These are phyloP conservation scores for Isatis tinctoria DNA, from an alignment of 345 rosid genomes.

Conservation along the genomic window DNA sequence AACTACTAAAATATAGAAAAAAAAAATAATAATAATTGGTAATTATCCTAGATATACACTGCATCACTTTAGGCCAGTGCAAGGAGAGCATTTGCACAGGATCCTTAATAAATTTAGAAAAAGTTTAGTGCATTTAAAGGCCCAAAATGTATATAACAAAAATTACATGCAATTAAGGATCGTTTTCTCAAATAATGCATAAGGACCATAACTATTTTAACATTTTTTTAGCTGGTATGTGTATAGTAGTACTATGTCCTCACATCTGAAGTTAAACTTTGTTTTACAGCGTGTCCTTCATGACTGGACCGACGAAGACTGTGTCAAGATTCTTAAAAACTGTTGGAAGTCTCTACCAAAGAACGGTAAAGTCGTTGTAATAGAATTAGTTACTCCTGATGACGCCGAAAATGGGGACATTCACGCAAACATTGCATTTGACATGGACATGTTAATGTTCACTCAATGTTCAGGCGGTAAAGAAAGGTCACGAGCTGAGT, in stretches of 20 bases:
- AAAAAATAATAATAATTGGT: too few species aligned
- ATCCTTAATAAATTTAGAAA: too few species aligned
- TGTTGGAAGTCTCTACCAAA: slow-evolving; percentile 41
- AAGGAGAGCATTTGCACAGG: too few species aligned
- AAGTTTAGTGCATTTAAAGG: too few species aligned
- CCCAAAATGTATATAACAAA: too few species aligned
- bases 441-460: background rate
- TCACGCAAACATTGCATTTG: background rate
- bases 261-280: background rate
- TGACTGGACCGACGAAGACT: slow-evolving; percentile 39
- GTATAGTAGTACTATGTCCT: background rate
- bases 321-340: slow-evolving; percentile 39
- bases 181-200: too few species aligned
- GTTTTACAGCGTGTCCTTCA: slow-evolving; percentile 37
- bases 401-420: slow-evolving; percentile 7
- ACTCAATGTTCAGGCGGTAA: background rate
- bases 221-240: too few species aligned
- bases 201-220: too few species aligned
- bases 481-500: background rate
- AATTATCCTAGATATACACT: too few species aligned
- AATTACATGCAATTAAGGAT: too few species aligned
- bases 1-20: too few species aligned
- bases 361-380: slow-evolving; percentile 37
- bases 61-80: too few species aligned
- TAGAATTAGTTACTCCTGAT: slow-evolving; percentile 34